Evolutionary conservation across 2,329 filamentous ascomycete genomes (phyloP).

Genomic region (Cladosporium oxysporum): DNA sequence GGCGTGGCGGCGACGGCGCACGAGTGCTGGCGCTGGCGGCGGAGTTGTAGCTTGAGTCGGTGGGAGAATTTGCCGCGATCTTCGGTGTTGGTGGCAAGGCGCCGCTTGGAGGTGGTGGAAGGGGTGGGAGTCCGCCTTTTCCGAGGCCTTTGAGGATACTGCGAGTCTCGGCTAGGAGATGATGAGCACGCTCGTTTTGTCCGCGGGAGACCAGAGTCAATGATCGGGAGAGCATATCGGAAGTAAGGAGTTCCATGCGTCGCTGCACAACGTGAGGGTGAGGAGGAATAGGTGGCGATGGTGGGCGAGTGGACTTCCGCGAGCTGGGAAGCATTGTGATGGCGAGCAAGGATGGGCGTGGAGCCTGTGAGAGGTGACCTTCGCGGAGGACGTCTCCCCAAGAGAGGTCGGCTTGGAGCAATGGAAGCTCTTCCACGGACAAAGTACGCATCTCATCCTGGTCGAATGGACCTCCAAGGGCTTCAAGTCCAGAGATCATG

Average conservation of each 20-base stretch:
- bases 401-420: slow-evolving; percentile 90
- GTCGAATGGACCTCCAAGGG: slow-evolving; percentile 83
- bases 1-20: slow-evolving; percentile 44
- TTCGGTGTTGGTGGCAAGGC: slow-evolving; percentile 41
- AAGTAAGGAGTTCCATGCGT: slow-evolving; percentile 95
- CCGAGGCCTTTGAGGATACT: slow-evolving; percentile 94
- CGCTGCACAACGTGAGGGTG: slow-evolving; percentile 94
- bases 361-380: slow-evolving; percentile 79
- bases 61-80: slow-evolving; percentile 25
- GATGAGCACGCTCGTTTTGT: slow-evolving; percentile 91
- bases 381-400: slow-evolving; percentile 94
- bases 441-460: slow-evolving; percentile 78
- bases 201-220: slow-evolving; percentile 86
- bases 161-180: slow-evolving; percentile 87
- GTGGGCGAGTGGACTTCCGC: slow-evolving; percentile 41
- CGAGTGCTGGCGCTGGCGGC: slow-evolving; percentile 25
- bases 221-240: slow-evolving; percentile 93
- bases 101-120: slow-evolving; percentile 57
- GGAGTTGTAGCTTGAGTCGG: slow-evolving; percentile 25
- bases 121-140: slow-evolving; percentile 88
- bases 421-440: slow-evolving; percentile 89
- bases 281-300: slow-evolving; percentile 82
- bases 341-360: slow-evolving; percentile 84
- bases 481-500: slow-evolving; percentile 92
- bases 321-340: slow-evolving; percentile 83